phyloP scores from a whole-genome alignment of 345 rosid species.

The Toxicodendron radicans region DNA sequence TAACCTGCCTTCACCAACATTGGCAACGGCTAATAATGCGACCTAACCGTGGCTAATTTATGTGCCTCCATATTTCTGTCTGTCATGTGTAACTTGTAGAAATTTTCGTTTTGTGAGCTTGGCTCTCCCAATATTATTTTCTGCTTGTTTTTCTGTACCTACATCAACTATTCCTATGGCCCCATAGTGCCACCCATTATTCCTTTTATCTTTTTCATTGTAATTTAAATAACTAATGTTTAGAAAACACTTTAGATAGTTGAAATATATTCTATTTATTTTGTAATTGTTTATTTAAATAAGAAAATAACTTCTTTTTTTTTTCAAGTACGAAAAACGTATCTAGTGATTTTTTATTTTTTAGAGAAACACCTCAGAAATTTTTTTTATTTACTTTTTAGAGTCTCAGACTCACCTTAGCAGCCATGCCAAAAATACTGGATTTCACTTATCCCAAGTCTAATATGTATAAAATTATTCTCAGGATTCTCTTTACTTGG shows the following conservation, averaged over 20 bases:
- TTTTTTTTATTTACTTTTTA: too few relatives aligned
- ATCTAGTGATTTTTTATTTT: too few relatives aligned
- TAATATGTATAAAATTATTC: not conserved
- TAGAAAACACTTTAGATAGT: too few relatives aligned
- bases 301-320: too few relatives aligned
- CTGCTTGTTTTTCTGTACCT: not conserved
- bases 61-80: not conserved
- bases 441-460: too few relatives aligned
- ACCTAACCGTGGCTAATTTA: not conserved
- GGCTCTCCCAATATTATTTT: not conserved
- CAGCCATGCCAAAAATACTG: too few relatives aligned
- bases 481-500: not conserved
- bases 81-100: not conserved
- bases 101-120: not conserved
- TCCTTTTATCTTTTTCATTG: not conserved
- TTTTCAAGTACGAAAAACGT: too few relatives aligned
- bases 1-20: not conserved
- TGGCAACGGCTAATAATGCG: slow-evolving; percentile 4
- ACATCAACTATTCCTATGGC: not conserved
- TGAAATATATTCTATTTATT: too few relatives aligned
- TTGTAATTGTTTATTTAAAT: too few relatives aligned
- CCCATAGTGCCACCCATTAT: not conserved
- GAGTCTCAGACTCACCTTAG: too few relatives aligned
- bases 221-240: too few relatives aligned
- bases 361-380: too few relatives aligned